These are phyloP conservation scores for Vigna hirtella DNA, from an alignment of 306 rosid species.

Conservation along the genomic window DNA sequence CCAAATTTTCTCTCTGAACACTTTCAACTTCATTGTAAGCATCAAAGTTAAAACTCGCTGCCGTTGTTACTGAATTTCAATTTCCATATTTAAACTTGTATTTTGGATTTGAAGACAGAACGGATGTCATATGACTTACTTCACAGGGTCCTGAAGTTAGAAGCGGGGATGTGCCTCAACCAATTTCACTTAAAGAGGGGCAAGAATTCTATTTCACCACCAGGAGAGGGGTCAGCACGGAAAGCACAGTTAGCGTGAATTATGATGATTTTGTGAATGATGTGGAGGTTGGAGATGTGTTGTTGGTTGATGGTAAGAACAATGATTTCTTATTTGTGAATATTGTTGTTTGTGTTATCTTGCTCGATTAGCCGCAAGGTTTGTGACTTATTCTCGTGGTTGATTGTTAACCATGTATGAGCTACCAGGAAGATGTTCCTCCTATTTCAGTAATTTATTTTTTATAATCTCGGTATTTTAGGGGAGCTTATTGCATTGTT, in stretches of 20 bases:
- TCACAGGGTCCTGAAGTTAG: slow-evolving; percentile 98
- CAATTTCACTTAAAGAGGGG: slow-evolving; percentile 75
- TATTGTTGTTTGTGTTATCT: background rate
- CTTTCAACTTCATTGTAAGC: background rate
- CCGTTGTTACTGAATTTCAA: too few species aligned
- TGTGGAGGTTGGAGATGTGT: slow-evolving; percentile 85
- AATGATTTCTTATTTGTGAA: slow-evolving; percentile 9
- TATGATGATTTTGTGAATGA: slow-evolving; percentile 91
- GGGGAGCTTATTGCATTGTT: slow-evolving; percentile 30
- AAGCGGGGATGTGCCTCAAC: slow-evolving; percentile 86
- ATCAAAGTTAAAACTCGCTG: background rate
- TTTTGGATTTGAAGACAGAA: slow-evolving; percentile 3
- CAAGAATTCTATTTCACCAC: slow-evolving; percentile 87
- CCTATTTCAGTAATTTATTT: slow-evolving; percentile 12
- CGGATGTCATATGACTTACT: slow-evolving; percentile 32
- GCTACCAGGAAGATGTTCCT: slow-evolving; percentile 1
- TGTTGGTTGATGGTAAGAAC: slow-evolving; percentile 85
- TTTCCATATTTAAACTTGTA: too few species aligned
- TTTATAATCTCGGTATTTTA: background rate
- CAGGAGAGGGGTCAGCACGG: slow-evolving; percentile 77
- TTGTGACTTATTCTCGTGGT: slow-evolving; percentile 18
- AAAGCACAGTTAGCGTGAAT: slow-evolving; percentile 87
- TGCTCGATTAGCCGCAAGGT: background rate
- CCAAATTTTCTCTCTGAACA: background rate
- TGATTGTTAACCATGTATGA: slow-evolving; percentile 23